Percentiles rank a stretch among this genome's conserved stretches.
phyloP scores from a whole-genome alignment of 257 asterid genomes.

The Petunia axillaris region DNA sequence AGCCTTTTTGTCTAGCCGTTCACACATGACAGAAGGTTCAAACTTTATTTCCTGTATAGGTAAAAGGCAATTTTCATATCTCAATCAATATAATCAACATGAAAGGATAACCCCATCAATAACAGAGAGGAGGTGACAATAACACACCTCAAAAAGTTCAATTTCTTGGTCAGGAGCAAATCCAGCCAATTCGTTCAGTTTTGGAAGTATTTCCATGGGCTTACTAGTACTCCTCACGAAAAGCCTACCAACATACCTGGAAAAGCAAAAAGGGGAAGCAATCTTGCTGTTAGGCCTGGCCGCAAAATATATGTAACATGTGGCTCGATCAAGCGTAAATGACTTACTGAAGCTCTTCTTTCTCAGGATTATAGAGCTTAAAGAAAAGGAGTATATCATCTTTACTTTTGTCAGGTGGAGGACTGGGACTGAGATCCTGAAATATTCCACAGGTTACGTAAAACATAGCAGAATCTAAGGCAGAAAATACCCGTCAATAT shows the following conservation, averaged over 20 bases:
- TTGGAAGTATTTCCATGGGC: conserved; percentile 70
- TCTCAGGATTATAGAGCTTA: conserved; percentile 88
- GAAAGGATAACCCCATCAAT: not conserved
- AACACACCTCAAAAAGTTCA: conserved; percentile 87
- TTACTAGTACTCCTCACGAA: conserved; percentile 73
- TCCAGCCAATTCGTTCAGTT: conserved; percentile 88
- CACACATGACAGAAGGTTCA: conserved; percentile 98
- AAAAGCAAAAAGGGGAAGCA: conserved; percentile 29
- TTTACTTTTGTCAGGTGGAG: conserved; percentile 79
- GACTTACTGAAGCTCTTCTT: conserved; percentile 84
- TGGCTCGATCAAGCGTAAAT: not conserved
- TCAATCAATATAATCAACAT: not conserved
- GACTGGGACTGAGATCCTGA: conserved; percentile 67
- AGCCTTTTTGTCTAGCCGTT: conserved; percentile 72
- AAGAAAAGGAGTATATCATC: conserved; percentile 89
- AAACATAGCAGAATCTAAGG: conserved; percentile 25
- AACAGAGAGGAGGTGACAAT: conserved; percentile 8
- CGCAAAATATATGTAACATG: conserved; percentile 14
- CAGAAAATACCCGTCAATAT: not conserved
- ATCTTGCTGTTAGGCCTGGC: conserved; percentile 15
- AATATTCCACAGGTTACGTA: conserved; percentile 27
- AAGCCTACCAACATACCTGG: conserved; percentile 84
- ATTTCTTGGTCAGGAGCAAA: conserved; percentile 88
- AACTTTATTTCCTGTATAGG: conserved; percentile 77
- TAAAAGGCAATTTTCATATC: conserved; percentile 21